phyloP scores from a whole-genome alignment of 2,329 filamentous ascomycete species.

The Rasamsonia emersonii region DNA sequence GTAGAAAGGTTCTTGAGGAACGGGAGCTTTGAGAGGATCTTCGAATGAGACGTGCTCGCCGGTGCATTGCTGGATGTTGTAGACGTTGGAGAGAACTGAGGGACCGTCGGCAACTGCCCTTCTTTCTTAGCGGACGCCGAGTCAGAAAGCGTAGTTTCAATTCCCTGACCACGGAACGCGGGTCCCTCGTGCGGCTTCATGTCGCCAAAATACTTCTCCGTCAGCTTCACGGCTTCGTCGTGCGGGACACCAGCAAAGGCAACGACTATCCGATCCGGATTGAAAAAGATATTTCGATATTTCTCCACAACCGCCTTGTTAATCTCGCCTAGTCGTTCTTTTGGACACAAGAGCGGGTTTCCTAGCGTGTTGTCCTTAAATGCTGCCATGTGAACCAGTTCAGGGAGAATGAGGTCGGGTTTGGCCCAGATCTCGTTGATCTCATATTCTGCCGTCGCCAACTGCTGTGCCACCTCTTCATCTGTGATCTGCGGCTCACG shows the following conservation, averaged over 20 bases:
- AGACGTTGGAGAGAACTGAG: conserved; percentile 34
- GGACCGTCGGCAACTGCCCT: conserved; percentile 25
- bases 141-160: conserved; percentile 43
- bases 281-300: conserved; percentile 77
- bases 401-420: conserved; percentile 89
- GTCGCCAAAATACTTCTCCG: conserved; percentile 82
- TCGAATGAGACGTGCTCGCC: conserved; percentile 43
- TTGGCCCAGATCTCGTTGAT: conserved; percentile 97
- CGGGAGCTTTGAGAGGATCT: conserved; percentile 71
- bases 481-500: conserved; percentile 76
- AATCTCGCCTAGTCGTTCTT: conserved; percentile 70
- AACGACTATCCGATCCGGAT: conserved; percentile 83
- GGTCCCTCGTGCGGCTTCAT: conserved; percentile 57
- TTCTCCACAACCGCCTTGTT: conserved; percentile 62
- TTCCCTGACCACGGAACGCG: conserved; percentile 46
- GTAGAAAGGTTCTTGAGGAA: conserved; percentile 86
- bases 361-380: conserved; percentile 95
- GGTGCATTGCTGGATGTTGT: conserved; percentile 25
- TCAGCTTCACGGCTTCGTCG: conserved; percentile 64
- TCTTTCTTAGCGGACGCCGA: conserved; percentile 19
- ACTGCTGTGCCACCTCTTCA: conserved; percentile 75
- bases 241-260: conserved; percentile 92
- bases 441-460: conserved; percentile 89
- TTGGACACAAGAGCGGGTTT: conserved; percentile 84
- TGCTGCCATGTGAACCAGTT: conserved; percentile 89